A percentile compares a stretch with the other conserved stretches of the same genome.
These are phyloP conservation scores for Roridomyces roridus DNA, from an alignment of 768 basidiomycete genomes.

Conservation along the genomic window DNA sequence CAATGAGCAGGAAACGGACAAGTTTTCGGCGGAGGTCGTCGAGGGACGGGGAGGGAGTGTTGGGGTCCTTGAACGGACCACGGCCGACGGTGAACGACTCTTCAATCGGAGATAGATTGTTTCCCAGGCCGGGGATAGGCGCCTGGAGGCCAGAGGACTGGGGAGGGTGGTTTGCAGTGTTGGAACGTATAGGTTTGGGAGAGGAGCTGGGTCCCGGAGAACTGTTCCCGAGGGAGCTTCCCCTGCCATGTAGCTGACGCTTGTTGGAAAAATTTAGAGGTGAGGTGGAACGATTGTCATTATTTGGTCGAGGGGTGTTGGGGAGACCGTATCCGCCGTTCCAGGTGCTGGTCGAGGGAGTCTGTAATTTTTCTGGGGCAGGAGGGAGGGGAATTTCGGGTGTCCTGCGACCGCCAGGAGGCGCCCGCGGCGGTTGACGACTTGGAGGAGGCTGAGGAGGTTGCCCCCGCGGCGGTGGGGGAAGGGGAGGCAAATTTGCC, in stretches of 20 bases:
- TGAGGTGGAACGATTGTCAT: conserved; percentile 53
- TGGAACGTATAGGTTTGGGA: conserved; percentile 52
- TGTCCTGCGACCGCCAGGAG: conserved; percentile 51
- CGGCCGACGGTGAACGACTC: conserved; percentile 69
- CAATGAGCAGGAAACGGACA: conserved; percentile 88
- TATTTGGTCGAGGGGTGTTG: conserved; percentile 63
- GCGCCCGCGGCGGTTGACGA: conserved; percentile 46
- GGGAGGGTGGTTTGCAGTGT: conserved; percentile 58
- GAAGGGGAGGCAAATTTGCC: conserved; percentile 65
- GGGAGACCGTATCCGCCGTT: conserved; percentile 57
- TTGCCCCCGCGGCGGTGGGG: conserved; percentile 71
- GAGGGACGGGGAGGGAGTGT: conserved; percentile 58
- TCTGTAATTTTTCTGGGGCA: conserved; percentile 48
- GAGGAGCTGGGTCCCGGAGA: conserved; percentile 41
- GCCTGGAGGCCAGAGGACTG: conserved; percentile 49
- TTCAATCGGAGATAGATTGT: conserved; percentile 74
- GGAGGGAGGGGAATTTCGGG: conserved; percentile 57
- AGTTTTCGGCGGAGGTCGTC: conserved; percentile 85
- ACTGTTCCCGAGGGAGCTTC: conserved; percentile 56
- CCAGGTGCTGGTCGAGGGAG: conserved; percentile 52
- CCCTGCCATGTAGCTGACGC: conserved; percentile 45
- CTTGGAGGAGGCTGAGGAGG: conserved; percentile 60
- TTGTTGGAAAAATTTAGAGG: conserved; percentile 41
- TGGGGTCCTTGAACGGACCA: conserved; percentile 60
- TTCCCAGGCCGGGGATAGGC: conserved; percentile 33